A percentile compares a stretch with the other conserved stretches of the same genome.
phyloP scores from a whole-genome alignment of 306 rosid genomes.

The Geum urbanum region DNA sequence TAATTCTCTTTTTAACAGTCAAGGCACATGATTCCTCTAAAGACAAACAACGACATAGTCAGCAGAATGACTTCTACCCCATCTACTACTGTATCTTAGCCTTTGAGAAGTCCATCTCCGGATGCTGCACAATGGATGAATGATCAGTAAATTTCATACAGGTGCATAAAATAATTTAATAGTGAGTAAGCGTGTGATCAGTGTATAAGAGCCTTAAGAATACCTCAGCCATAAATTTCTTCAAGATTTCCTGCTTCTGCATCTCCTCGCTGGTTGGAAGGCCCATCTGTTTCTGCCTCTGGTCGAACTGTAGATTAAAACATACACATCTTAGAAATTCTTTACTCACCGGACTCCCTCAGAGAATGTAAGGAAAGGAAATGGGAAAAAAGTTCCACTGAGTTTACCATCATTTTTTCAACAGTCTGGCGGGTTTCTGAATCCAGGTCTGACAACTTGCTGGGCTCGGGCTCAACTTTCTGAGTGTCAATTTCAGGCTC shows the following conservation, averaged over 20 bases:
- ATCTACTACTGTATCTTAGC: conserved; percentile 58
- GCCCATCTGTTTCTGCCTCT: conserved; percentile 88
- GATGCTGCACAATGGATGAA: conserved; percentile 61
- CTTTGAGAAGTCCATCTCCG: conserved; percentile 86
- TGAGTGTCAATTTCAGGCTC: conserved; percentile 89
- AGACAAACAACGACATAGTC: background rate
- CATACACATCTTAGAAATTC: background rate
- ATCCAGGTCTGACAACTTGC: conserved; percentile 84
- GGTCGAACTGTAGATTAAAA: conserved; percentile 60
- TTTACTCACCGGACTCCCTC: background rate
- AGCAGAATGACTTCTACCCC: background rate
- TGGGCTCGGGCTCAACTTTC: conserved; percentile 85
- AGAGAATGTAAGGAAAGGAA: background rate
- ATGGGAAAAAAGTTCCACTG: background rate
- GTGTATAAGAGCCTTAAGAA: background rate
- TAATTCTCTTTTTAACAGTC: background rate
- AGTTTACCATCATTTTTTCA: conserved; percentile 90
- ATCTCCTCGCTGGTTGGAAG: conserved; percentile 85
- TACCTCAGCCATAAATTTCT: conserved; percentile 88
- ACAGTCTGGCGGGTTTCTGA: conserved; percentile 83
- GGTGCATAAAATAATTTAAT: background rate
- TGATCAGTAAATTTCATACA: background rate
- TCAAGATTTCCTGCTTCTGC: conserved; percentile 70
- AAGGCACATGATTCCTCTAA: background rate
- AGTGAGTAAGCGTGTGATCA: background rate